Evolutionary conservation across 768 basidiomycete genomes (phyloP), one percentile per base, ranked within the genome.

Genomic region (Cystobasidium tubakii): DNA sequence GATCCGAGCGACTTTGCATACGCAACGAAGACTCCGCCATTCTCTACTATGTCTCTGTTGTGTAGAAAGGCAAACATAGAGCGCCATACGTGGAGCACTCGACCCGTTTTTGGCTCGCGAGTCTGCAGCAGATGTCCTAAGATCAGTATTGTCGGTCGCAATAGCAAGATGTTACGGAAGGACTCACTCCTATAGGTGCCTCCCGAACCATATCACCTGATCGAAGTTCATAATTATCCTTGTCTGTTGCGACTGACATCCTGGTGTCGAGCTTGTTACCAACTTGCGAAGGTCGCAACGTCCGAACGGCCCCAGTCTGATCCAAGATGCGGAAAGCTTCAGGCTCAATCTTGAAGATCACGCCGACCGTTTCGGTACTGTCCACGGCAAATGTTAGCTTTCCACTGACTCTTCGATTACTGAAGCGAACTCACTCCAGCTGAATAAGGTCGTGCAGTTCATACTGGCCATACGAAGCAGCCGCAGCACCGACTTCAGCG

Each of bases 401-500:
- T 31, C 33, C 13, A 25, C 23, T 21, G 60, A 73, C 76, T 44
- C 57, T 66, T 19, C 19, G n/a, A 50, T 17, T 25, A 13, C 15
- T 15, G 62, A 19, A 42, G 21, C 9, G 29, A 15, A 85, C 92
- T 77, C 81, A 95, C 93, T 98, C 95, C 19, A 99, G 86, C 83
- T 95, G 93, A 39, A 99, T 92, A 73, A 99, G 83, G 80, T 99
- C 95, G 79, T 99, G 96, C 50, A 97, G 81, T 80, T 98, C 95
- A 79, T 94, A 98, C 78, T 94, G 88, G 33, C 93, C 94, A 36
- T 93, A 88, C 50, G 89, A 85, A 77, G 93, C 93, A 10, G 90
- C 89, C 27, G 91, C 88, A 1, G 89, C 88, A n/a, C 94, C 93
- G 46, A 95, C 91, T 82, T 98, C 96, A 0, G 96, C 94, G 33